Base-by-base conservation (phyloP, 805 yeast genomes). In the Metschnikowia continentalis region DNA sequence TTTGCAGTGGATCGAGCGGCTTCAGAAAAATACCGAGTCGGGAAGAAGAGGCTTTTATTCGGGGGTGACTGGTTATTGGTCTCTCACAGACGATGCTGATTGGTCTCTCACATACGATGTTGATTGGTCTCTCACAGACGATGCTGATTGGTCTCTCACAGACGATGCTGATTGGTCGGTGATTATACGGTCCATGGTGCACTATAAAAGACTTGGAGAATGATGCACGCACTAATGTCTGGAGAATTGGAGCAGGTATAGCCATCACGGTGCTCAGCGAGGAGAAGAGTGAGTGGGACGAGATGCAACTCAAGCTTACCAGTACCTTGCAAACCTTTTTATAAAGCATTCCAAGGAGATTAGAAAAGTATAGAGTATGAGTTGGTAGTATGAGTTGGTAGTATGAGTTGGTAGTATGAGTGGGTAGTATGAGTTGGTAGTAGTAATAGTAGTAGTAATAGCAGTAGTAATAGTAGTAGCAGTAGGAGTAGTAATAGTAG, bases 81-180 rank as follows among this genome's bases (percentile, higher is more conserved):
- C 96, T 0, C 73, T 88, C 13, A 82, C 89, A 23, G 90, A 88
- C 60, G 83, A 80, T 46, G 88, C 95, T n/a, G n/a, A n/a, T n/a
- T n/a, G n/a, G n/a, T n/a, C n/a, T n/a, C n/a, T n/a, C n/a, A n/a
- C n/a, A n/a, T n/a, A n/a, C n/a, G n/a, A n/a, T n/a, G n/a, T n/a
- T n/a, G n/a, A n/a, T n/a, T n/a, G n/a, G n/a, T n/a, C n/a, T n/a
- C n/a, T n/a, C n/a, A n/a, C n/a, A n/a, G n/a, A n/a, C n/a, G n/a
- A n/a, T n/a, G n/a, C n/a, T n/a, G n/a, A n/a, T n/a, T n/a, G n/a
- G n/a, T n/a, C n/a, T n/a, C n/a, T n/a, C n/a, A n/a, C n/a, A n/a
- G n/a, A n/a, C n/a, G n/a, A n/a, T n/a, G n/a, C n/a, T 1, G 99
- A 94, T 64, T 94, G 98, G 97, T 88, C 96, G 57, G 99, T 94